A percentile compares a stretch with the other conserved stretches of the same genome.
Evolutionary conservation across 768 basidiomycete genomes (phyloP).

Genomic region (Exidia glandulosa): DNA sequence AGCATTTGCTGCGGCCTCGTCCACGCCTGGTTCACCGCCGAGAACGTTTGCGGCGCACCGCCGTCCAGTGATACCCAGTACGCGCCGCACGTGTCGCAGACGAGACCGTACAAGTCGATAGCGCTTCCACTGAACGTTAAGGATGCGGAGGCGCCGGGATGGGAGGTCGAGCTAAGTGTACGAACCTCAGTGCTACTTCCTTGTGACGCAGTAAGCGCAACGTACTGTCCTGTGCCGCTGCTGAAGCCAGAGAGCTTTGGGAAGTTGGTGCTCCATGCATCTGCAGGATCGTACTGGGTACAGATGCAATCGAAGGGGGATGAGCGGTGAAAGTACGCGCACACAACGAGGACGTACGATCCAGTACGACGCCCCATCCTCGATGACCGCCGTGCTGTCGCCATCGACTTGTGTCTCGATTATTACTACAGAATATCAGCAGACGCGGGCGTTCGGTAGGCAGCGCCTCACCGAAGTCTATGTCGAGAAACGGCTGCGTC

Average conservation of each 20-base stretch:
- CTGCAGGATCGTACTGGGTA: not conserved
- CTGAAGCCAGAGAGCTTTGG: not conserved
- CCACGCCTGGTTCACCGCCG: too few relatives aligned
- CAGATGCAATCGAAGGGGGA: too few relatives aligned
- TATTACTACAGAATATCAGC: not conserved
- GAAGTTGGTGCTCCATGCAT: not conserved
- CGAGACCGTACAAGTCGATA: too few relatives aligned
- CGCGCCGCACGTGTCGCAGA: too few relatives aligned
- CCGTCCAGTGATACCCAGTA: too few relatives aligned
- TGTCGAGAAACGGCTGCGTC: constrained; percentile 25
- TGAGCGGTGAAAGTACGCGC: not conserved
- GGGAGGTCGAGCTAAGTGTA: too few relatives aligned
- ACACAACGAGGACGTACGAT: not conserved
- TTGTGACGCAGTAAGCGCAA: too few relatives aligned
- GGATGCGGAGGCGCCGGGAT: too few relatives aligned
- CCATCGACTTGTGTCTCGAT: not conserved
- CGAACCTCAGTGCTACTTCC: too few relatives aligned
- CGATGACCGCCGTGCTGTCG: not conserved
- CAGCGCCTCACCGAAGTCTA: constrained; percentile 33
- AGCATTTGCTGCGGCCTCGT: too few relatives aligned
- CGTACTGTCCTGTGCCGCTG: not conserved
- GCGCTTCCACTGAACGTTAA: too few relatives aligned
- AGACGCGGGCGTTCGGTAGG: not conserved
- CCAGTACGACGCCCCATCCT: not conserved
- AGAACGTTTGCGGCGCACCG: too few relatives aligned